Base-by-base conservation (phyloP, 2,329 filamentous ascomycete species). In the Cercospora sojina region DNA sequence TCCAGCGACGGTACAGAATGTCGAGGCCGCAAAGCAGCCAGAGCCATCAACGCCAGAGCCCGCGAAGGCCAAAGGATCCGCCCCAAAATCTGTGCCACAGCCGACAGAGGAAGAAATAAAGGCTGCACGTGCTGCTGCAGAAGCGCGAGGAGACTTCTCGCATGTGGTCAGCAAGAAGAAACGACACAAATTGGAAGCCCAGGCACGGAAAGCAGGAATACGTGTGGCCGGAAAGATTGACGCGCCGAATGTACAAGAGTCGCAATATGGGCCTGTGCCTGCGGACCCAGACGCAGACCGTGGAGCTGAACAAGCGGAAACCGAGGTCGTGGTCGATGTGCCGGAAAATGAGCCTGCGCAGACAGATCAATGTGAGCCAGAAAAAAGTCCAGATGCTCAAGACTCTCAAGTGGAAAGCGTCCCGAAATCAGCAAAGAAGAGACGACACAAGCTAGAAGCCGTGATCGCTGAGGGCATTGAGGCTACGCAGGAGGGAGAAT, bases 371-470 rank as follows among this genome's bases (percentile, higher is more conserved):
- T 27, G 3, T 25, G 47, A 51, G 12, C 9, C 23, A 51, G 20
- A 23, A 6, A 27, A 27, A 27, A 51, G 23, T n/a, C 4, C 20
- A 6, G 47, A 51, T 13, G 23, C 23, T 29, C 47, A 27, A 27
- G 47, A 25, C 3, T 1, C 47, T 29, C 6, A 5, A n/a, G 20
- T 16, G 1, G 47, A 49, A 3, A 32, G n/a, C 55, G 20, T 16
- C 18, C 32, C 56, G 23, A 9, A 23, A 23, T 20, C 47, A 2
- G 5, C 86, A 0, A 77, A 88, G 32, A 83, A 83, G 67, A 78
- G 82, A 65, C 79, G 83, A 3, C 78, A 83, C 51, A 81, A 82
- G 64, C 72, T 80, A 10, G 77, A 79, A 3, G 74, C 70, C 35
- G 69, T 71, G 3, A 51, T 76, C 4, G 64, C 32, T 71, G 41